Base-by-base conservation (phyloP, 257 asterid species). In the Penstemon newberryi region DNA sequence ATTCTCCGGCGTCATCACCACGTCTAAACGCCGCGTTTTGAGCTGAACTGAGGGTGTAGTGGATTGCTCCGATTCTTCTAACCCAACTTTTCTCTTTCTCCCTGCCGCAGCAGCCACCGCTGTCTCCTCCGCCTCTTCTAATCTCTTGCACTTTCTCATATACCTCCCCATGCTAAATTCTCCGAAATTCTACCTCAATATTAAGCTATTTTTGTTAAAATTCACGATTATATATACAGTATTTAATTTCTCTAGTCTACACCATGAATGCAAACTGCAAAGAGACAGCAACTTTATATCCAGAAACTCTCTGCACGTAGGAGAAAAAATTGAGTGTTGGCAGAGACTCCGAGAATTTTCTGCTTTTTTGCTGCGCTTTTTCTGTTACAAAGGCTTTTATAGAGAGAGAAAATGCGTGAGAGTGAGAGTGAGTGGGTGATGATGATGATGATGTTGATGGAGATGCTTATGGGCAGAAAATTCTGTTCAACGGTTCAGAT, bases 21-120 rank as follows among this genome's bases (percentile, higher is more conserved):
- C 64, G 6, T 50, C 71, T 47, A 78, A 70, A 40, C 85, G 86
- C 70, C 73, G 83, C 52, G 71, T 60, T 80, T 73, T 77, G 5
- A 69, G 82, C 75, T 81, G 84, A 59, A 52, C 39, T 9, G 73
- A 69, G n/a, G 80, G 63, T 2, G 79, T 60, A 2, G 80, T 39
- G 0, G 80, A 70, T 10, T 59, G 1, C 71, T 78, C 77, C 77
- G 78, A 42, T 52, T 80, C 87, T 45, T 38, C 79, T 3, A 41
- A 15, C 13, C 69, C 9, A 38, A 46, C 54, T 73, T 86, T 88
- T 75, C 91, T 81, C 83, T 83, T 89, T 36, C 76, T 81, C 56
- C 65, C 70, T 51, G 12, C 55, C 54, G 65, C 53, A 50, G 13
- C 55, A 50, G 65, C 53, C 43, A 54, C 73, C 54, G 66, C 65